Evolutionary conservation across 331 rosid genomes (phyloP), one percentile per base, ranked within the genome.

Genomic region (Arachis monticola): DNA sequence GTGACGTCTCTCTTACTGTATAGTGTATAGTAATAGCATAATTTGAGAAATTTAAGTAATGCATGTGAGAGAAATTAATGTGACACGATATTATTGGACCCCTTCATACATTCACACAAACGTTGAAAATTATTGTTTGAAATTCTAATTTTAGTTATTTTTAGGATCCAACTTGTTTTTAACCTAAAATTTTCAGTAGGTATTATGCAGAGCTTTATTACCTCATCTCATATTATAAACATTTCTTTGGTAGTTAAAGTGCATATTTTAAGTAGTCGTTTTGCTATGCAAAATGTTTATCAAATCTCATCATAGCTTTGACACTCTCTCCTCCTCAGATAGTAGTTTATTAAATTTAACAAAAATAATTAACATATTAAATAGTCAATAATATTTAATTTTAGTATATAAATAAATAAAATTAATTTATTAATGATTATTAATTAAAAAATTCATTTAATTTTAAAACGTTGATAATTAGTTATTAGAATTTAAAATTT

Each of bases 21-120:
- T 10, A 3, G 6, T 4, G 3, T 48, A 3, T 38, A 38, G 4
- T 38, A 38, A 38, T 38, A 38, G 41, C 41, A 38, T 22, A 13
- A 55, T 52, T 5, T 74, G 35, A 44, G 47, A 9, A 62, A 27
- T 27, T 27, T 27, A 27, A 27, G 30, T 8, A 40, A 9, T 8
- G 4, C 44, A 55, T 65, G 48, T 55, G 73, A 47, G n/a, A 31
- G 73, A 13, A 56, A 58, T 72, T 3, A 44, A 72, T 11, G 31
- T 45, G 53, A 67, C 61, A 35, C 42, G 35, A 14, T 27, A 75
- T 48, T 27, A 75, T 48, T 40, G 10, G 50, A 42, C 60, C 8
- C 48, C 1, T 11, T 57, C 72, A 50, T 5, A 56, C 7, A 44
- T 44, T n/a, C 30, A 42, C 30, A 42, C 7, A 6, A 2, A 7